Conservation (phyloP, 1,284 basidiomycete species). For the Sanghuangporus baumii region DNA sequence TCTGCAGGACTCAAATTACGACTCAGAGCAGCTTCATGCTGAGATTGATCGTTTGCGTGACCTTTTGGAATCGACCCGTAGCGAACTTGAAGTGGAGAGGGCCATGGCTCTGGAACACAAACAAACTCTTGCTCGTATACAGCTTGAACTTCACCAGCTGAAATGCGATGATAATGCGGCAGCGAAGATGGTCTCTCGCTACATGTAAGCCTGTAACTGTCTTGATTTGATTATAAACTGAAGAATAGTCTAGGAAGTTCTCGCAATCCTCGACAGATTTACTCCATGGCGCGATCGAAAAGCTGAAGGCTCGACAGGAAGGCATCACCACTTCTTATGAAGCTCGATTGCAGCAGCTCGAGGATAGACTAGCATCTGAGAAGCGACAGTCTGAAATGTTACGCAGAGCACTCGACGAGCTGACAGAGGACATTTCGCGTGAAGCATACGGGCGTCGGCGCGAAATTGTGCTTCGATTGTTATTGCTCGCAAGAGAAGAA, state of each 20-base stretch:
- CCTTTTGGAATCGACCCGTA: slow-evolving; percentile 38
- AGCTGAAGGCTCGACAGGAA: slow-evolving; percentile 55
- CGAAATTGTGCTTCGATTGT: slow-evolving; percentile 66
- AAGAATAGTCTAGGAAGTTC: slow-evolving; percentile 57
- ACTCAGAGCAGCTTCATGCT: slow-evolving; percentile 40
- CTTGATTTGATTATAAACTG: slow-evolving; percentile 9
- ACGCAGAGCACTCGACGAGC: slow-evolving; percentile 61
- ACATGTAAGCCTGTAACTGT: slow-evolving; percentile 57
- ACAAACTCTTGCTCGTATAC: slow-evolving; percentile 39
- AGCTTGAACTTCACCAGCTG: slow-evolving; percentile 54
- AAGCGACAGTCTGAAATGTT: slow-evolving; percentile 45
- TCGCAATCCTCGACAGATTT: slow-evolving; percentile 74
- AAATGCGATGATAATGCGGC: slow-evolving; percentile 72
- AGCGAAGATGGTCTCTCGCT: slow-evolving; percentile 80
- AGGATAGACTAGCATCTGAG: slow-evolving; percentile 40
- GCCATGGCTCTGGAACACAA: slow-evolving; percentile 38
- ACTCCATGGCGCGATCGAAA: slow-evolving; percentile 60
- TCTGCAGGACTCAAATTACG: slow-evolving; percentile 43
- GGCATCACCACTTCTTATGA: slow-evolving; percentile 57
- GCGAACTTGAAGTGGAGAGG: slow-evolving; percentile 43
- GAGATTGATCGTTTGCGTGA: slow-evolving; percentile 41
- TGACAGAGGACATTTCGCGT: slow-evolving; percentile 66
- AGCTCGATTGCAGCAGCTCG: slow-evolving; percentile 36
- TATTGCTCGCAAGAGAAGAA: slow-evolving; percentile 66
- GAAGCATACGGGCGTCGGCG: slow-evolving; percentile 72